A percentile compares a stretch with the other conserved stretches of the same genome.
phyloP scores from a whole-genome alignment of 257 asterid genomes.

The Solanum corneliomulleri region DNA sequence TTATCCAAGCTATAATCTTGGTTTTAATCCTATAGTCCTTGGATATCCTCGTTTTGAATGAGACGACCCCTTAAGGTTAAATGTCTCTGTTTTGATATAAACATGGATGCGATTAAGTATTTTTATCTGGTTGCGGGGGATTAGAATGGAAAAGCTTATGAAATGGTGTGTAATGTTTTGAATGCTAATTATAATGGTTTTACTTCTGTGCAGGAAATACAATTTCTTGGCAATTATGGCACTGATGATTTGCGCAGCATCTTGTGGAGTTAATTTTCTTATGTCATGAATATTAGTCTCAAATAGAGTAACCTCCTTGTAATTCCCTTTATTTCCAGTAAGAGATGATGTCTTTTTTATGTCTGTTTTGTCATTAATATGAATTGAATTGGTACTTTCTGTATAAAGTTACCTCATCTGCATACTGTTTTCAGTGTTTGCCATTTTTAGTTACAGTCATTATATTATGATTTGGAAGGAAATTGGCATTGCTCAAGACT shows the following conservation, averaged over 20 bases:
- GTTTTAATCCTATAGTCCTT: neutral
- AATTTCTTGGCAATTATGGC: slow-evolving; percentile 42
- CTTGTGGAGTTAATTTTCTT: slow-evolving; percentile 48
- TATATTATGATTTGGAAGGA: neutral
- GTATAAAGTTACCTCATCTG: neutral
- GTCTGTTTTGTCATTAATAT: neutral
- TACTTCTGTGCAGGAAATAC: slow-evolving; percentile 46
- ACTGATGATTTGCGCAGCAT: slow-evolving; percentile 42
- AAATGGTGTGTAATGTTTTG: neutral
- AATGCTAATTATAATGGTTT: neutral
- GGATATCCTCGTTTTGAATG: neutral
- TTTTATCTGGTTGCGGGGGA: neutral
- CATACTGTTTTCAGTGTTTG: neutral
- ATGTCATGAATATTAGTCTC: slow-evolving; percentile 10
- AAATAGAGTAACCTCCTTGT: neutral
- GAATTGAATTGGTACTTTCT: neutral
- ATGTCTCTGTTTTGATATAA: neutral
- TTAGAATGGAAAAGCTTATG: neutral
- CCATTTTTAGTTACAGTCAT: neutral
- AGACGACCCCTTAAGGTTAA: neutral
- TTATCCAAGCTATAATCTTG: neutral
- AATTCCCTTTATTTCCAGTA: neutral
- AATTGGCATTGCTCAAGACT: neutral
- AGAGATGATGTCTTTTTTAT: neutral
- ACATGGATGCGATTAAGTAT: neutral